Conservation (phyloP, 108 stramenopile genomes). For the Halocafeteria seosinensis region DNA sequence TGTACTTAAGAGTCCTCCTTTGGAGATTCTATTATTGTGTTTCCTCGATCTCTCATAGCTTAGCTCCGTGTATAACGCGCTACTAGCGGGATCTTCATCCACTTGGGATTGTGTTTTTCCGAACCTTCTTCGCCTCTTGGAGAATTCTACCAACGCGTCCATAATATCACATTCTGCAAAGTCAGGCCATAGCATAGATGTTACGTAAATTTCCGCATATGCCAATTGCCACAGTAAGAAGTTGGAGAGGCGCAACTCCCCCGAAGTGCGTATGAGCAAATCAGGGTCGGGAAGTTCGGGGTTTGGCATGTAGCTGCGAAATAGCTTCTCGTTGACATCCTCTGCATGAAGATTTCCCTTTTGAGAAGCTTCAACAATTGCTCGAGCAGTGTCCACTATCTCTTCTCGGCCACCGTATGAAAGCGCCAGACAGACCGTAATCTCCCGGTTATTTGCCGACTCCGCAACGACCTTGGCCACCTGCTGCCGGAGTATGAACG, state of each 20-base stretch:
- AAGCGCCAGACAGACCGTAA: slow-evolving; percentile 61
- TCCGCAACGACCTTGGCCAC: slow-evolving; percentile 3
- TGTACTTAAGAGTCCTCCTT: no score
- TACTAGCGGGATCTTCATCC: no score
- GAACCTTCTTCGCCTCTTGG: slow-evolving; percentile 41
- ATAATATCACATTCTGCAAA: slow-evolving; percentile 35
- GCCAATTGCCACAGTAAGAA: slow-evolving; percentile 66
- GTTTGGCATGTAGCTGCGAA: slow-evolving; percentile 8
- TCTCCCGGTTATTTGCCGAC: neutral
- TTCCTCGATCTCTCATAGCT: no score
- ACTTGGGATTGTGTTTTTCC: slow-evolving; percentile 33
- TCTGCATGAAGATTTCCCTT: slow-evolving; percentile 22
- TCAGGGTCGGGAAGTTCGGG: slow-evolving; percentile 36
- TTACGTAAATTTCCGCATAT: slow-evolving; percentile 57
- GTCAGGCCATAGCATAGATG: slow-evolving; percentile 53
- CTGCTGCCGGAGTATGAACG: neutral
- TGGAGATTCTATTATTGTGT: no score
- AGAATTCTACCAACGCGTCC: slow-evolving; percentile 43
- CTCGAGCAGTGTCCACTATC: slow-evolving; percentile 43
- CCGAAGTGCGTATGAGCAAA: slow-evolving; percentile 61
- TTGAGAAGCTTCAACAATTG: neutral
- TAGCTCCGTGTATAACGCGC: no score
- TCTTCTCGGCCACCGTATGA: slow-evolving; percentile 72
- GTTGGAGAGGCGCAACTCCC: slow-evolving; percentile 63
- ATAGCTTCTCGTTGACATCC: slow-evolving; percentile 14